Evolutionary conservation across 2,329 filamentous ascomycete species (phyloP), one percentile per base, ranked within the genome.

Genomic region (Bisporella sp.): DNA sequence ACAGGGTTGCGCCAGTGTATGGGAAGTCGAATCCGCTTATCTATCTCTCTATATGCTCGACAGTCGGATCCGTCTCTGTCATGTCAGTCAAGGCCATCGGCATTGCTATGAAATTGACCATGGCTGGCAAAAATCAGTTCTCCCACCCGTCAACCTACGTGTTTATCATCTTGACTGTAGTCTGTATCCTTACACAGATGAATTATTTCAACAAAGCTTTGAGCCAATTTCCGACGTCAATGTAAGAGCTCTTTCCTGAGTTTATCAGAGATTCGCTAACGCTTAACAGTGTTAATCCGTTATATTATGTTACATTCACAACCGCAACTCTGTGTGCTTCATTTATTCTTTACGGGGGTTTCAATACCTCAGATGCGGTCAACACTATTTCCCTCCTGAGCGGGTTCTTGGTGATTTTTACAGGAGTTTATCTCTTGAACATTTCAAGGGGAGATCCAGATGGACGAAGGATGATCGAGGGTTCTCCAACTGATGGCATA

Each of bases 171-270:
- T 81, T 97, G 57, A 93, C 91, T 0, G 77, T 78, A 3, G 89
- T 96, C 57, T 99, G 93, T 74, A 97, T 99, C 65, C 69, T 99
- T 59, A 96, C 91, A 6, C 93, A 99, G 75, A 97, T 99, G 93
- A 99, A 99, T 71, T 99, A 99, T 71, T 96, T 99, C 72, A 99
- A 99, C 77, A 99, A 99, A 71, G 93, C 93, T 6, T 74, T 99
- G 53, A 95, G 89, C 69, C 90, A 95, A 64, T 99, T 97, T 71
- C 92, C 89, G 31, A 96, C 93, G 32, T 96, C 95, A 62, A 95
- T 99, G 91, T 96, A 78, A 68, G 87, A 74, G 31, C 32, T 28
- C 6, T 8, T 6, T 8, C 31, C 11, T 41, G n/a, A 5, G 9
- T 41, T 11, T 6, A 13, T 45, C 21, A 21, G 7, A 12, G 28